phyloP scores from a whole-genome alignment of 768 basidiomycete species.

The Podaxis rugospora region DNA sequence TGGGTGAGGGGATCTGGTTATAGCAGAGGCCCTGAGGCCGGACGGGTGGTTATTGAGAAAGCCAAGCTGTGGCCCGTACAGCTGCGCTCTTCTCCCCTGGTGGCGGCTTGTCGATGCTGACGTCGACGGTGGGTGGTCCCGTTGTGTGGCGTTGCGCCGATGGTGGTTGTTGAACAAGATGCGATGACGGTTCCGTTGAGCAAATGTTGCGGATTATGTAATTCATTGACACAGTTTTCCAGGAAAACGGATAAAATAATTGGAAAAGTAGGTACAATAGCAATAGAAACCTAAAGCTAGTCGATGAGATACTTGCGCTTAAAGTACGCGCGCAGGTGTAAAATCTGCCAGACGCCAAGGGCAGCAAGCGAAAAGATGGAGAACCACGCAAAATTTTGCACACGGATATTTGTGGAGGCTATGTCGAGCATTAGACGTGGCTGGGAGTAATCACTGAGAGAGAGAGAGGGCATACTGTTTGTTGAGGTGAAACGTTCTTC shows the following conservation, averaged over 20 bases:
- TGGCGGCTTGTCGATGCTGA: neutral
- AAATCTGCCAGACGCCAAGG: constrained; percentile 91
- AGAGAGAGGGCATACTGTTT: constrained; percentile 60
- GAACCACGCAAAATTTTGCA: constrained; percentile 91
- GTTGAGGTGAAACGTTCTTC: constrained; percentile 86
- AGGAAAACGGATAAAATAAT: neutral
- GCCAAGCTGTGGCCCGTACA: neutral
- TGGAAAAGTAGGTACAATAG: neutral
- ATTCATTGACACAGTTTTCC: neutral
- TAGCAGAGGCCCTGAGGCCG: neutral
- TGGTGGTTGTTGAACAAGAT: neutral
- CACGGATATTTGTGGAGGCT: constrained; percentile 92
- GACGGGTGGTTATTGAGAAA: neutral
- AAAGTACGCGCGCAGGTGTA: constrained; percentile 94
- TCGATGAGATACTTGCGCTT: constrained; percentile 94
- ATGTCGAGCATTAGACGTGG: constrained; percentile 6
- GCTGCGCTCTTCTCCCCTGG: neutral
- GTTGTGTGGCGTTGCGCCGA: neutral
- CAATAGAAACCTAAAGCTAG: constrained; percentile 23
- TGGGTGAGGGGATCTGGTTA: constrained; percentile 17
- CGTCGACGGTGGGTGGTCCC: neutral
- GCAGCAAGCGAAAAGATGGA: constrained; percentile 73
- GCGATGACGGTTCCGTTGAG: neutral
- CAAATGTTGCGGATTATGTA: neutral
- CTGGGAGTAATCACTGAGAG: neutral